phyloP scores from a whole-genome alignment of 176 grass and related monocot species.

The Zea luxurians region DNA sequence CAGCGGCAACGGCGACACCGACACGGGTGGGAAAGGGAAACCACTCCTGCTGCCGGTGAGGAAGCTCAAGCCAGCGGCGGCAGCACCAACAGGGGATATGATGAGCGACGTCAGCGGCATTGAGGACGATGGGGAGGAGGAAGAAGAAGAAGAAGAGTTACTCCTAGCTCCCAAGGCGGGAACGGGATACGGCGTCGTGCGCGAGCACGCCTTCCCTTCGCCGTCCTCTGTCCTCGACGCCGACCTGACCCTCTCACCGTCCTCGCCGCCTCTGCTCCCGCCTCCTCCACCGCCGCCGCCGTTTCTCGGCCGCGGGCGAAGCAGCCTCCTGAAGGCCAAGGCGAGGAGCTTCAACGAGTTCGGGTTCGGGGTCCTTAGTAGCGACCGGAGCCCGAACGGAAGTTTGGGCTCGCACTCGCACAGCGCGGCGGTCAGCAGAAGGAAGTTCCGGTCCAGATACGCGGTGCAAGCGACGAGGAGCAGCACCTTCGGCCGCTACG shows the following conservation, averaged over 20 bases:
- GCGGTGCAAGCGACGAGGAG: conserved; percentile 13
- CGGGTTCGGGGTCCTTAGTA: background rate
- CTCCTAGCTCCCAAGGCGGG: conserved; percentile 20
- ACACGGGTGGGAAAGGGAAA: conserved; percentile 10
- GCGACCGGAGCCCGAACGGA: background rate
- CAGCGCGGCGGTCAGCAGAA: background rate
- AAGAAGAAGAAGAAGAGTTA: background rate
- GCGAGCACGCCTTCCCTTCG: conserved; percentile 41
- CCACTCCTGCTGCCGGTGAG: conserved; percentile 57
- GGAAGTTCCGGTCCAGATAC: conserved; percentile 39
- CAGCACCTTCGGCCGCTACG: conserved; percentile 24
- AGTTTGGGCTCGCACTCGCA: background rate
- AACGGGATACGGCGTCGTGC: conserved; percentile 24
- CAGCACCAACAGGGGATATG: background rate
- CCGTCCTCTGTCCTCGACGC: conserved; percentile 54
- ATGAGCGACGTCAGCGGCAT: conserved; percentile 11
- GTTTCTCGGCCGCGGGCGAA: background rate
- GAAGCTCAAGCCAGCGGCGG: conserved; percentile 46
- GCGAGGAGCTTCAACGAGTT: conserved; percentile 46
- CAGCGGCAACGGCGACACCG: conserved; percentile 16
- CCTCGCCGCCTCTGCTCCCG: conserved; percentile 21
- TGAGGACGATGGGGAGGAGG: conserved; percentile 17
- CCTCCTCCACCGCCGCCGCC: conserved; percentile 17
- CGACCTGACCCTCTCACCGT: conserved; percentile 36
- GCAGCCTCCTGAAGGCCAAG: conserved; percentile 22